Conservation (phyloP, 352 stramenopile species). For the Phytophthora foliorum region DNA sequence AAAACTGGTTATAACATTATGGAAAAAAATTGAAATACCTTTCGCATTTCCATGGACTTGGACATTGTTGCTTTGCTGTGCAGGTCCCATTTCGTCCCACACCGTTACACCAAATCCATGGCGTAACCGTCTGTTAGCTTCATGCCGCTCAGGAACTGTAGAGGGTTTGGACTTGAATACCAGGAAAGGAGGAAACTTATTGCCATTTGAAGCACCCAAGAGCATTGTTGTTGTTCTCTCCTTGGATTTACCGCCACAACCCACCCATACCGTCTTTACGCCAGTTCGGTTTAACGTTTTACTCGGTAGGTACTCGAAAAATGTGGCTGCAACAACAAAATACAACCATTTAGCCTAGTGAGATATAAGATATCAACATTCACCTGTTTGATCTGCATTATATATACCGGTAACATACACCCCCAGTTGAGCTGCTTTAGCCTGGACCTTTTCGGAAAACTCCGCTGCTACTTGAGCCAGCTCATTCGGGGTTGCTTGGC, state of each 20-base stretch:
- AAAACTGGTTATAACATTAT: no score
- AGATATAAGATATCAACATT: no score
- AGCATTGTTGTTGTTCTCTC: constrained; percentile 18
- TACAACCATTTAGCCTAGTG: no score
- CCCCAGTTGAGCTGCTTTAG: constrained; percentile 1
- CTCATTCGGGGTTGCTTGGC: background rate
- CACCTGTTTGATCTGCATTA: no score
- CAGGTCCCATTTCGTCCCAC: background rate
- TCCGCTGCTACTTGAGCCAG: background rate
- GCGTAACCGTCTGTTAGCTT: background rate
- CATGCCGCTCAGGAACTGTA: background rate
- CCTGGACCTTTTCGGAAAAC: background rate
- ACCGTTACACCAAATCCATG: background rate
- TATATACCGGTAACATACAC: constrained; percentile 5
- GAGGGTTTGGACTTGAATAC: background rate
- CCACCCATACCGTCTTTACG: constrained; percentile 11
- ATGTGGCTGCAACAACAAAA: no score
- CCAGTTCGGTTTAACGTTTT: constrained; percentile 4
- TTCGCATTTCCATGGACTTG: constrained; percentile 4
- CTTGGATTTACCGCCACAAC: constrained; percentile 1
- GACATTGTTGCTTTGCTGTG: background rate
- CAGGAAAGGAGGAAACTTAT: background rate
- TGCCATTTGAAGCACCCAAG: background rate
- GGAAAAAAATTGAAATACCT: constrained; percentile 16
- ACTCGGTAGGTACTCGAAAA: constrained; percentile 2